Percentiles rank a stretch among this genome's conserved stretches.
phyloP scores from a whole-genome alignment of 257 asterid genomes.

The Nicotiana paniculata region DNA sequence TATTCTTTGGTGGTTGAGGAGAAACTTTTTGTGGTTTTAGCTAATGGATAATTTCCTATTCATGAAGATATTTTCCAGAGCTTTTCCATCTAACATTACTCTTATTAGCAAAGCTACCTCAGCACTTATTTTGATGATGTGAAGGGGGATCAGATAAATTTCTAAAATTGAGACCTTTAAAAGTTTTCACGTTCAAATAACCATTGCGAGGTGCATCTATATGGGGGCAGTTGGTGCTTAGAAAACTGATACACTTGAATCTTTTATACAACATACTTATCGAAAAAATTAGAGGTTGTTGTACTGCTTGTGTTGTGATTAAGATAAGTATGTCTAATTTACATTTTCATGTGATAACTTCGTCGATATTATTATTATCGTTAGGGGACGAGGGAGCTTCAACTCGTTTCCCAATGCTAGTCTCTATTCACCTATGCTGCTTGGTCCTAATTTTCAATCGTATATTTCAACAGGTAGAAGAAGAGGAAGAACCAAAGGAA shows the following conservation, averaged over 20 bases:
- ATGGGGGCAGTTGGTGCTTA: not conserved
- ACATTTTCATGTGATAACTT: not conserved
- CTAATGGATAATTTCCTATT: not conserved
- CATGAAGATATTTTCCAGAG: not conserved
- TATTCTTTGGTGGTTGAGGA: not conserved
- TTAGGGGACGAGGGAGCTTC: not conserved
- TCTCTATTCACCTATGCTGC: not conserved
- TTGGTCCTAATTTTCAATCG: conserved; percentile 2
- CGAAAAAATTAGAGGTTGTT: not conserved
- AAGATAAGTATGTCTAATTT: not conserved
- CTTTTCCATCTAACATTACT: not conserved
- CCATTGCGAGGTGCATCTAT: not conserved
- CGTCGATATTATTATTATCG: not conserved
- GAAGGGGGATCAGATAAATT: not conserved
- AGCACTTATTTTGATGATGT: not conserved
- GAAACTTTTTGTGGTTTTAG: not conserved
- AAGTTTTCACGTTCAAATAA: not conserved
- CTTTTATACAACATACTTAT: not conserved
- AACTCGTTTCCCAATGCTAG: not conserved
- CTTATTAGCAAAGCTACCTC: not conserved
- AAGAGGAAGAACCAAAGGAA: conserved; percentile 88
- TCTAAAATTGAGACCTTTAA: not conserved
- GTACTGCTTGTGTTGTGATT: not conserved
- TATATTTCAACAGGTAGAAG: conserved; percentile 70
- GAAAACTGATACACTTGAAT: not conserved